Evolutionary conservation across 805 yeast species (phyloP).

Genomic region (Saccharomycopsis sp.): DNA sequence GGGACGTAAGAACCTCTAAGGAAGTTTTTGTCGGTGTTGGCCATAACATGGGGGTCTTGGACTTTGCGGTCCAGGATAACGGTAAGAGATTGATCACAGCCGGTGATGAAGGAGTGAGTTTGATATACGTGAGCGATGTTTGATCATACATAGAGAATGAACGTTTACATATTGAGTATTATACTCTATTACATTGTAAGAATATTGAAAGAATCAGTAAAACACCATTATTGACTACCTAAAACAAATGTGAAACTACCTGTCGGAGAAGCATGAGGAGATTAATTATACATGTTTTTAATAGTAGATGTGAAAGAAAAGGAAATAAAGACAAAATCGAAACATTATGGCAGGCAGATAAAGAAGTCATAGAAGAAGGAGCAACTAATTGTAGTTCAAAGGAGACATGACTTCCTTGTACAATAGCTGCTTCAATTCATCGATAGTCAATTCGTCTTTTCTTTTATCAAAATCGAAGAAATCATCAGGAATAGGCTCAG

Average conservation of each 20-base stretch:
- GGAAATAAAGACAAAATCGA: background rate
- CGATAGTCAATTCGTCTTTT: conserved; percentile 70
- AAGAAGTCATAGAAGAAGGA: background rate
- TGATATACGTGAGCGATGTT: conserved; percentile 44
- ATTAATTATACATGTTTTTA: background rate
- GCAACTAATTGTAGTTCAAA: conserved; percentile 1
- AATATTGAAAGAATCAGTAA: too few species aligned
- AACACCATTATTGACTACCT: too few species aligned
- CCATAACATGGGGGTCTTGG: conserved; percentile 90
- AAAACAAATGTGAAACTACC: too few species aligned
- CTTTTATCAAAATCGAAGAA: conserved; percentile 84
- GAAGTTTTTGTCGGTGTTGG: conserved; percentile 78
- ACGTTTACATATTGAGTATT: too few species aligned
- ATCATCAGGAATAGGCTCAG: conserved; percentile 71
- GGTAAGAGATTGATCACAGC: conserved; percentile 79
- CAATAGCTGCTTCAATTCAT: conserved; percentile 70
- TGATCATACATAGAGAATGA: background rate
- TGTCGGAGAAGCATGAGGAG: too few species aligned
- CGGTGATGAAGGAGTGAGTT: conserved; percentile 93
- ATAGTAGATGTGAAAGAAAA: background rate
- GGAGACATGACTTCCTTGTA: conserved; percentile 72
- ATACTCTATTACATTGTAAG: too few species aligned
- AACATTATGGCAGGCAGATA: background rate
- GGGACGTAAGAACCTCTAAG: conserved; percentile 81
- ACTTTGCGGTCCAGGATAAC: conserved; percentile 61